phyloP scores from a whole-genome alignment of 2,329 filamentous ascomycete genomes.

The Tolypocladium amazonense region DNA sequence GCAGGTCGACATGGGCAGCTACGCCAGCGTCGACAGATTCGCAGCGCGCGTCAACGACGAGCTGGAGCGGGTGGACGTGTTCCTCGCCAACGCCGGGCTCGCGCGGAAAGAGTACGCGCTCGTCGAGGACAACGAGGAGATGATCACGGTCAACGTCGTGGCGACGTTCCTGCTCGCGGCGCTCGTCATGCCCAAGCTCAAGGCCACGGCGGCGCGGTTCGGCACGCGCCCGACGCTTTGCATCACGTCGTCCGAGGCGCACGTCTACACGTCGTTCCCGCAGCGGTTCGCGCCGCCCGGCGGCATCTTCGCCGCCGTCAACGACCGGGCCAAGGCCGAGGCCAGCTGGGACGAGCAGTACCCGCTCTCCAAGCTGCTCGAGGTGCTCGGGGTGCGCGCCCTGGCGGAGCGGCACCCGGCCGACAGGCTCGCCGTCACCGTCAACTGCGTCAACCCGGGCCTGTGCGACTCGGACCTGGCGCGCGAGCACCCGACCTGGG shows the following conservation, averaged over 20 bases:
- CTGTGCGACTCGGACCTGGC: conserved; percentile 36
- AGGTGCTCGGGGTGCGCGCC: conserved; percentile 14
- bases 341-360: conserved; percentile 11
- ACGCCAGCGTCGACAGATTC: conserved; percentile 35
- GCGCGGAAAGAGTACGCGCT: conserved; percentile 16
- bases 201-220: conserved; percentile 19
- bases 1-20: conserved; percentile 36
- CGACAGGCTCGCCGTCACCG: conserved; percentile 20
- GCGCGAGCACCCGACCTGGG: conserved; percentile 18
- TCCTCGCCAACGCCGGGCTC: conserved; percentile 32
- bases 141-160: conserved; percentile 42
- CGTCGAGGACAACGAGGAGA: conserved; percentile 35
- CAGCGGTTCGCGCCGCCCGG: conserved; percentile 12
- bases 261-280: conserved; percentile 14
- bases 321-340: conserved; percentile 7
- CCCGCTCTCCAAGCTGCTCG: conserved; percentile 19
- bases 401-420: conserved; percentile 6
- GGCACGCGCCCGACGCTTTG: conserved; percentile 13
- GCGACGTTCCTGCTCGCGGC: conserved; percentile 38
- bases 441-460: conserved; percentile 43
- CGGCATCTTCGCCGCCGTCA: conserved; percentile 17
- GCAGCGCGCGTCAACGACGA: conserved; percentile 18
- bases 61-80: conserved; percentile 31
- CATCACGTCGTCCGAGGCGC: conserved; percentile 16
- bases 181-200: conserved; percentile 40